Evolutionary conservation across 257 asterid genomes (phyloP), one percentile per base, ranked within the genome.

Genomic region (Capsicum baccatum): DNA sequence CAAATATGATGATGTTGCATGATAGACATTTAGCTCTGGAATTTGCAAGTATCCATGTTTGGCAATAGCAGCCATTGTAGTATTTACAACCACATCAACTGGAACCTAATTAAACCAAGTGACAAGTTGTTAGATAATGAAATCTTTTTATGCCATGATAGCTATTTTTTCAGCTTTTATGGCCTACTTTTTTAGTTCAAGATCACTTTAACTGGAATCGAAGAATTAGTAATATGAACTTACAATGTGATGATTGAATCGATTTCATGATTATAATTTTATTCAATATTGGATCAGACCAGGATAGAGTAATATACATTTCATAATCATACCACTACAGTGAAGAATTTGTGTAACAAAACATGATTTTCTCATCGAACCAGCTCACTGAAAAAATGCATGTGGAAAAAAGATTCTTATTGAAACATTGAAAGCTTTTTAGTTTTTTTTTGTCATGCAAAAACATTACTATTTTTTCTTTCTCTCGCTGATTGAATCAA

Each of bases 41-140:
- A 57, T 69, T 17, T 83, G 1, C 5, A 26, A 0, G 19, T 1
- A 59, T 14, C 91, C 92, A 71, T 87, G 86, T 83, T 89, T 88
- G 2, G 90, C 93, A 3, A 85, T 83, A 10, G 88, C 90, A 12
- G 89, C 89, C 55, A 88, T 84, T 3, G 85, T 86, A 42, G 91
- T 66, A 78, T 89, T 89, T 21, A 79, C 91, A n/a, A 91, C 88
- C 86, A 87, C 63, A 48, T 89, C 91, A 19, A 85, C 88, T 1
- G 91, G 91, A 42, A 88, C 85, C 92, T 91, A 87, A 47, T 26
- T 26, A 26, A 26, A 0, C 70, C 42, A 63, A 63, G 70, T 63
- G 15, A 63, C 70, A 63, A 63, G 70, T 62, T 62, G 68, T 62
- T 9, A 19, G 37, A 62, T 19, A 62, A 19, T 21, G 33, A 26